Evolutionary conservation across 257 asterid species (phyloP).

Genomic region (Linaria vulgaris): DNA sequence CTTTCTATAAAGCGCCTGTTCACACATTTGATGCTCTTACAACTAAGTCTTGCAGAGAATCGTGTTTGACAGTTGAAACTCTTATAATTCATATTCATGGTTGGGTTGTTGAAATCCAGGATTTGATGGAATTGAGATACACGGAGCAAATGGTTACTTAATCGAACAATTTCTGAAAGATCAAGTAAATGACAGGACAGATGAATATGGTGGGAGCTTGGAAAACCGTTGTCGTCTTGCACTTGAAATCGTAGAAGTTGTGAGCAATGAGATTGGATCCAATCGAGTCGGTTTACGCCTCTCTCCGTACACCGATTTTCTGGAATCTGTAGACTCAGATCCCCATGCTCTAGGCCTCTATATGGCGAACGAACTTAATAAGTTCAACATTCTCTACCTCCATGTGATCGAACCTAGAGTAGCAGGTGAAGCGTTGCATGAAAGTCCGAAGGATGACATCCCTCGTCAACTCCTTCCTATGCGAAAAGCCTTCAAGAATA

Average conservation of each 20-base stretch:
- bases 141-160: conserved; percentile 47
- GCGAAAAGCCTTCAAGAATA: conserved; percentile 53
- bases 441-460: neutral
- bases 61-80: too few species aligned
- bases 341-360: conserved; percentile 35
- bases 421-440: conserved; percentile 10
- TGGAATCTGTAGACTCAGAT: conserved; percentile 32
- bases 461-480: conserved; percentile 31
- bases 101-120: conserved; percentile 17
- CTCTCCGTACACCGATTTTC: conserved; percentile 31
- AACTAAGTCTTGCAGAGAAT: too few species aligned
- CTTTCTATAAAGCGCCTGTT: too few species aligned
- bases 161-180: conserved; percentile 49
- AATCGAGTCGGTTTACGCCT: conserved; percentile 43
- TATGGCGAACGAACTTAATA: conserved; percentile 39
- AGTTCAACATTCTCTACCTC: conserved; percentile 36
- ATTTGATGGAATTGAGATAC: conserved; percentile 53
- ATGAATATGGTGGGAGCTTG: conserved; percentile 43
- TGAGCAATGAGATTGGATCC: conserved; percentile 37
- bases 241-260: conserved; percentile 36
- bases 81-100: too few species aligned
- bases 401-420: conserved; percentile 49
- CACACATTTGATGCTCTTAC: too few species aligned
- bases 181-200: conserved; percentile 40
- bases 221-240: conserved; percentile 43